Evolutionary conservation across 2,329 filamentous ascomycete species (phyloP).

Genomic region (Xylogone sp.): DNA sequence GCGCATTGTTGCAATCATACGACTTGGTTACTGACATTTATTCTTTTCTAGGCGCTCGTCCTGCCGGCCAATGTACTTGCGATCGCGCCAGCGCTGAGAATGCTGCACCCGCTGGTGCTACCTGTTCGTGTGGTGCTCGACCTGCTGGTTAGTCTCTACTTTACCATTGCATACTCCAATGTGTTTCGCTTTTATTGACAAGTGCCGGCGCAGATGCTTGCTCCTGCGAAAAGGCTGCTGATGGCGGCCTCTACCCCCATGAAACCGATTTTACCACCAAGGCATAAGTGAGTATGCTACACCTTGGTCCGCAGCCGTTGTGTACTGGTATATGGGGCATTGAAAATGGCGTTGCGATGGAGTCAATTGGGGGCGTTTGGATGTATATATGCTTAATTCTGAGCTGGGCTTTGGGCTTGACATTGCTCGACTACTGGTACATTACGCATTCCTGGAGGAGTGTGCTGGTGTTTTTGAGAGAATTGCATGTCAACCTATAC

Average conservation of each 20-base stretch:
- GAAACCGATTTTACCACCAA: slow-evolving; percentile 88
- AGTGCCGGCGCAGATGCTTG: slow-evolving; percentile 52
- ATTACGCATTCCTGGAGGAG: not conserved
- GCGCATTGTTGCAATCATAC: slow-evolving; percentile 1
- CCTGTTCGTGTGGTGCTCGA: slow-evolving; percentile 76
- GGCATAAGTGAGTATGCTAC: slow-evolving; percentile 21
- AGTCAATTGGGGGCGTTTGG: not conserved
- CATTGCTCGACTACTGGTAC: not conserved
- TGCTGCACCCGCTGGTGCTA: slow-evolving; percentile 49
- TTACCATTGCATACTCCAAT: not conserved
- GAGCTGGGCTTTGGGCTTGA: not conserved
- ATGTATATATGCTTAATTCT: not conserved
- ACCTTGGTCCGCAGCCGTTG: not conserved
- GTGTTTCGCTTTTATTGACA: not conserved
- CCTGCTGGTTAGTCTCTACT: slow-evolving; percentile 54
- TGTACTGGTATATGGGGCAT: not conserved
- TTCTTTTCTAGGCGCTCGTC: slow-evolving; percentile 55
- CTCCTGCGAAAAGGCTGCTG: slow-evolving; percentile 75
- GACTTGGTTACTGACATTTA: slow-evolving; percentile 31
- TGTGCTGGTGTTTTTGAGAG: not conserved
- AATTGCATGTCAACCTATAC: not conserved
- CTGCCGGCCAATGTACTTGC: slow-evolving; percentile 78
- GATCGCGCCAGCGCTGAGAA: slow-evolving; percentile 71
- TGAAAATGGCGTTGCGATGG: not conserved
- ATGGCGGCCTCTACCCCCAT: slow-evolving; percentile 56